Conservation (phyloP, 352 stramenopile genomes). For the Globisporangium paroecandrum region DNA sequence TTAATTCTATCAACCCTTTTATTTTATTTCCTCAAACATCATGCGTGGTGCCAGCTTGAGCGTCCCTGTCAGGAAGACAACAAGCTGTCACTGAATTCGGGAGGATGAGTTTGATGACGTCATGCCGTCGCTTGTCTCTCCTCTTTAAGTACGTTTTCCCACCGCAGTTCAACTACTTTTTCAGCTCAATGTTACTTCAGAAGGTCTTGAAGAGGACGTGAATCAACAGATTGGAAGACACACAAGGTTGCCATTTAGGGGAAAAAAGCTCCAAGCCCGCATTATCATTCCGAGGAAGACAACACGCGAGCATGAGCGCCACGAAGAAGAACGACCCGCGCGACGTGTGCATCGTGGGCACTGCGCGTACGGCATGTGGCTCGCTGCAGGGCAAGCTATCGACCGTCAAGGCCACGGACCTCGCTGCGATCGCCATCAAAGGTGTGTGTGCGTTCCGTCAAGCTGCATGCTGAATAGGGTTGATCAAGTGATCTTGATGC, state of each 20-base stretch:
- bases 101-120: too few species aligned
- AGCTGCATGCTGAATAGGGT: background rate
- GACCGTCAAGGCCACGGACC: slow-evolving; percentile 80
- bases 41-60: too few species aligned
- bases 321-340: slow-evolving; percentile 20
- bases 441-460: slow-evolving; percentile 24
- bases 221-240: background rate
- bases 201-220: background rate
- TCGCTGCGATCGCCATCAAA: slow-evolving; percentile 85
- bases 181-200: too few species aligned
- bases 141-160: too few species aligned
- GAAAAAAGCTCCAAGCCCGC: too few species aligned
- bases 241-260: too few species aligned
- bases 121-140: too few species aligned
- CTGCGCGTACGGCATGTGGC: slow-evolving; percentile 93
- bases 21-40: background rate
- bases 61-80: too few species aligned
- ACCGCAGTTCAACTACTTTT: too few species aligned
- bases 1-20: background rate
- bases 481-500: background rate
- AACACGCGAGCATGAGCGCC: slow-evolving; percentile 16
- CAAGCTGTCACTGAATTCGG: background rate
- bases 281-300: too few species aligned
- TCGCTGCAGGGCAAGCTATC: slow-evolving; percentile 90
- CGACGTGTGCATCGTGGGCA: slow-evolving; percentile 91